Base-by-base conservation (phyloP, 2,329 filamentous ascomycete genomes). In the Aureobasidium sp. region DNA sequence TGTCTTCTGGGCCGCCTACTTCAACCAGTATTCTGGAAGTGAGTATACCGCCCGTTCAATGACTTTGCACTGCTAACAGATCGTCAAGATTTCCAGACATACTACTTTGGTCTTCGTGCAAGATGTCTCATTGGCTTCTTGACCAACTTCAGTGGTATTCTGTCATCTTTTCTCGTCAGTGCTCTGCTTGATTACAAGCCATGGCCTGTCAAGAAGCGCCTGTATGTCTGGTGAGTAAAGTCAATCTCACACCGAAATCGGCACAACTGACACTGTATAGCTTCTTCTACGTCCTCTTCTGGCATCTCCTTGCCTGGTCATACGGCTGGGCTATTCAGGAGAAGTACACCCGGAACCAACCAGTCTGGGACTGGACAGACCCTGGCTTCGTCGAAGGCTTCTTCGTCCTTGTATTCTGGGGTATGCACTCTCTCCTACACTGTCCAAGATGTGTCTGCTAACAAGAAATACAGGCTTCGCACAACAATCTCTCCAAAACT, bases 401-500 rank as follows among this genome's bases (percentile, higher is more conserved):
- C 54, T 77, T 76, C 45, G 74, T 76, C 2, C 56, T 76, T 1
- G 62, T 75, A 0, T 65, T 77, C 0, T 77, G 74, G 75, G 64
- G n/a, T n/a, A n/a, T n/a, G n/a, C n/a, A n/a, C n/a, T n/a, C n/a
- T n/a, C n/a, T n/a, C n/a, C n/a, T n/a, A n/a, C n/a, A n/a, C n/a
- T n/a, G n/a, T n/a, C n/a, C n/a, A n/a, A n/a, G n/a, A n/a, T n/a
- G n/a, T n/a, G n/a, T n/a, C n/a, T n/a, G n/a, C n/a, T n/a, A n/a
- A n/a, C n/a, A n/a, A n/a, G n/a, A n/a, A n/a, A n/a, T n/a, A n/a
- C n/a, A n/a, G n/a, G 70, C 61, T 79, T 79, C 57, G 66, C 76
- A 2, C 68, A 75, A 2, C 77, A 80, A 59, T 67, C 74, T 0
- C 61, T 79, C 17, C 77, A 80, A 60, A 80, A 79, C 51, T 79